Percentiles rank a stretch among this genome's conserved stretches.
These are phyloP conservation scores for Phytomonas sp. DNA, from an alignment of 208 protist species.

Conservation along the genomic window DNA sequence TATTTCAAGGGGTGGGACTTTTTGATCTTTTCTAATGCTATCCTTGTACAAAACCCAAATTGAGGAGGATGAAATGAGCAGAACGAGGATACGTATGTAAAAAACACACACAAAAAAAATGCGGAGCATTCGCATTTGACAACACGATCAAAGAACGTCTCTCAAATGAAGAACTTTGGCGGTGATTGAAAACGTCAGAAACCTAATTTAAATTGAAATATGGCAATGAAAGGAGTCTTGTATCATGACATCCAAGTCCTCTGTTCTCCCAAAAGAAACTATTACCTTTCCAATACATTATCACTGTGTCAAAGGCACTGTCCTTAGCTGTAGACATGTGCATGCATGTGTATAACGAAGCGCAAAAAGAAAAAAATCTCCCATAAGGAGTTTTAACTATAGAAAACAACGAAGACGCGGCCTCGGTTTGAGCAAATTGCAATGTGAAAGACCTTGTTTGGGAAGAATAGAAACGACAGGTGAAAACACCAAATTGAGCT, in stretches of 20 bases:
- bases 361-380: slow-evolving; percentile 2
- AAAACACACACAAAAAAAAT: neutral
- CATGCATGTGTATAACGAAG: neutral
- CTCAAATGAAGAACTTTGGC: neutral
- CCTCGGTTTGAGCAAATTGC: neutral
- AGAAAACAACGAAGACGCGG: neutral
- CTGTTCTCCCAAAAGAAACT: neutral
- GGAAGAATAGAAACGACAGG: neutral
- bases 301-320: neutral
- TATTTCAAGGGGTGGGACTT: too few relatives aligned
- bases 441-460: neutral
- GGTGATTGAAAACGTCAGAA: neutral
- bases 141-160: neutral
- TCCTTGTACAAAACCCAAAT: neutral
- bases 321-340: neutral
- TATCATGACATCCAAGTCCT: neutral
- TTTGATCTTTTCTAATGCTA: neutral
- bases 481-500: neutral
- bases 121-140: neutral
- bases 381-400: neutral
- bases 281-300: neutral
- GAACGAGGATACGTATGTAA: neutral
- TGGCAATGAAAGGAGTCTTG: neutral
- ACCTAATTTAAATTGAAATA: neutral
- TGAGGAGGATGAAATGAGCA: neutral